phyloP scores from a whole-genome alignment of 148 eudicot species.

The Vaccinium corymbosum region DNA sequence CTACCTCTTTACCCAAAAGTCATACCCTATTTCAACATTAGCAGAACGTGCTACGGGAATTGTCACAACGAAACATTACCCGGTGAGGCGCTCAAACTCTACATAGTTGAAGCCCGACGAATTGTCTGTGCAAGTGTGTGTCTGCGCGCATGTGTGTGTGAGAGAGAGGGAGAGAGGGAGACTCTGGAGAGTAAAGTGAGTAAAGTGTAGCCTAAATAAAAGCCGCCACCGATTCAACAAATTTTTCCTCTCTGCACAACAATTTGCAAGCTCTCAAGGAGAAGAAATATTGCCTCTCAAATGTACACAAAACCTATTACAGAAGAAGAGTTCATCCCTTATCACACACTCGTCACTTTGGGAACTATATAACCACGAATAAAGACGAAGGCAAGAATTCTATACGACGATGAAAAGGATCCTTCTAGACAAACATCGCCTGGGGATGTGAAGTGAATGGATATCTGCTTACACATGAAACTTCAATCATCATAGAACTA shows the following conservation, averaged over 20 bases:
- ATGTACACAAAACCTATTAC: neutral
- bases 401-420: neutral
- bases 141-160: no score
- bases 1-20: no score
- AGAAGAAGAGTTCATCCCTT: neutral
- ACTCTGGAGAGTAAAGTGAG: no score
- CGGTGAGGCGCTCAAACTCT: neutral
- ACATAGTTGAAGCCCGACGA: neutral
- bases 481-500: constrained; percentile 35
- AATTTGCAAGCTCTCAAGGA: neutral
- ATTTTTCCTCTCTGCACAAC: neutral
- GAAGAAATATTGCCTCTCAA: neutral
- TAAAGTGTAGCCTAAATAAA: neutral
- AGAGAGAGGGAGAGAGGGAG: neutral
- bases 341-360: neutral
- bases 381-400: neutral
- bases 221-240: neutral
- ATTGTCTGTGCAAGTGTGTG: no score
- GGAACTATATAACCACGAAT: neutral
- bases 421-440: neutral
- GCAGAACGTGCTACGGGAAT: neutral
- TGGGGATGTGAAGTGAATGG: neutral
- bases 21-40: no score
- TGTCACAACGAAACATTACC: neutral
- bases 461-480: neutral